phyloP scores from a whole-genome alignment of 257 asterid genomes.

The Fraxinus pennsylvanica region DNA sequence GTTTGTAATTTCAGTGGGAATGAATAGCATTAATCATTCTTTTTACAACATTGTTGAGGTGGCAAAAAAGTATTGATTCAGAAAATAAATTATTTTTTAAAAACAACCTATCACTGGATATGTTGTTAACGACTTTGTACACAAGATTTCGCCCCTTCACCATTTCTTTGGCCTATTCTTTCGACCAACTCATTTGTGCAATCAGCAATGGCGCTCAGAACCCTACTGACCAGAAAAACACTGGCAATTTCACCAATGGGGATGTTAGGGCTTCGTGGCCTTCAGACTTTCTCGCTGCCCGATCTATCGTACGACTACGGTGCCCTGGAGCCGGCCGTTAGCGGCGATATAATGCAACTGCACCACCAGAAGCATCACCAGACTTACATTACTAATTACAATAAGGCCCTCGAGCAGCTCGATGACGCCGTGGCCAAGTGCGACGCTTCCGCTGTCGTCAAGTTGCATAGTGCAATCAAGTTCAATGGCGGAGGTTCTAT shows the following conservation, averaged over 20 bases:
- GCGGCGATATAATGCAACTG: conserved; percentile 67
- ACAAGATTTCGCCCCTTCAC: no score
- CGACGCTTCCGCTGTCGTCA: conserved; percentile 48
- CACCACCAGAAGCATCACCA: conserved; percentile 80
- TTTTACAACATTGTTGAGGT: no score
- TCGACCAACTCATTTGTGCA: neutral
- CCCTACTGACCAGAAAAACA: conserved; percentile 42
- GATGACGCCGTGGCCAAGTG: conserved; percentile 55
- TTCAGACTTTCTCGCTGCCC: conserved; percentile 65
- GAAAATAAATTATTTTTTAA: no score
- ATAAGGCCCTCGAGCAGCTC: conserved; percentile 65
- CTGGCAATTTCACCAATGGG: conserved; percentile 23
- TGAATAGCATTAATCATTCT: no score
- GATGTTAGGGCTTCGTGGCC: conserved; percentile 44
- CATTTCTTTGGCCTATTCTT: no score
- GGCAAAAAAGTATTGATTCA: no score
- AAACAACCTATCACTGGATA: no score
- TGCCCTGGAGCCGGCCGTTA: conserved; percentile 64
- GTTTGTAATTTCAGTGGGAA: no score
- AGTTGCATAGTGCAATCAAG: conserved; percentile 68
- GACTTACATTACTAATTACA: conserved; percentile 66
- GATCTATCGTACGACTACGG: conserved; percentile 72
- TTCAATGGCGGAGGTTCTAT: conserved; percentile 71
- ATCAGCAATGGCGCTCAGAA: conserved; percentile 54
- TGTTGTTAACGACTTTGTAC: no score